Conservation (phyloP, 2,329 filamentous ascomycete genomes). For the Trichoderma cornu-damae region DNA sequence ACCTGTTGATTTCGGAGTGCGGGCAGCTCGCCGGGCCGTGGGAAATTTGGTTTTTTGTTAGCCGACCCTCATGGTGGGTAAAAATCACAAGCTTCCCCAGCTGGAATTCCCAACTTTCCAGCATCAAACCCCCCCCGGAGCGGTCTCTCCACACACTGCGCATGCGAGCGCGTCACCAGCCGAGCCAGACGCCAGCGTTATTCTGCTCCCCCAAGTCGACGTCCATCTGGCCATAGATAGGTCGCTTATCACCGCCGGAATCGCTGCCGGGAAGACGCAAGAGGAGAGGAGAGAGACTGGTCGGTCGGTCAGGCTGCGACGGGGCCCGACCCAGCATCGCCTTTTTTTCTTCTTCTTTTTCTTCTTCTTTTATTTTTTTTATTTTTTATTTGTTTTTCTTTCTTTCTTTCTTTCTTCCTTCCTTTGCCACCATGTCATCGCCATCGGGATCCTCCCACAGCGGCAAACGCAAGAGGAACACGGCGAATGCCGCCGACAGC, state of each 20-base stretch:
- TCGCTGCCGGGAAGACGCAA: neutral
- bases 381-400: too few relatives aligned
- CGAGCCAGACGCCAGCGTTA: neutral
- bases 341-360: too few relatives aligned
- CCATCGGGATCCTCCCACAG: conserved; percentile 49
- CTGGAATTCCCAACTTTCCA: conserved; percentile 14
- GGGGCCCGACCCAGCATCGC: conserved; percentile 1
- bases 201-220: neutral
- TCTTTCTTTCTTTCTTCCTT: neutral
- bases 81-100: conserved; percentile 16
- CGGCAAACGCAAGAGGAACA: conserved; percentile 77
- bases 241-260: neutral
- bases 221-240: neutral
- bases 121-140: conserved; percentile 11
- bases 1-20: conserved; percentile 15
- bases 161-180: conserved; percentile 14
- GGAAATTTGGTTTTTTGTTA: conserved; percentile 15
- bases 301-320: conserved; percentile 8
- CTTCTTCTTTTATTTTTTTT: too few relatives aligned
- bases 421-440: conserved; percentile 51
- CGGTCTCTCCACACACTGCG: conserved; percentile 15
- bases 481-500: conserved; percentile 44
- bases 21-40: conserved; percentile 9
- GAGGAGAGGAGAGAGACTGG: neutral
- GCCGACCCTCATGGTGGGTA: conserved; percentile 12